Evolutionary conservation across 1,139 yeast genomes (phyloP).

Genomic region (Candida smagusa): DNA sequence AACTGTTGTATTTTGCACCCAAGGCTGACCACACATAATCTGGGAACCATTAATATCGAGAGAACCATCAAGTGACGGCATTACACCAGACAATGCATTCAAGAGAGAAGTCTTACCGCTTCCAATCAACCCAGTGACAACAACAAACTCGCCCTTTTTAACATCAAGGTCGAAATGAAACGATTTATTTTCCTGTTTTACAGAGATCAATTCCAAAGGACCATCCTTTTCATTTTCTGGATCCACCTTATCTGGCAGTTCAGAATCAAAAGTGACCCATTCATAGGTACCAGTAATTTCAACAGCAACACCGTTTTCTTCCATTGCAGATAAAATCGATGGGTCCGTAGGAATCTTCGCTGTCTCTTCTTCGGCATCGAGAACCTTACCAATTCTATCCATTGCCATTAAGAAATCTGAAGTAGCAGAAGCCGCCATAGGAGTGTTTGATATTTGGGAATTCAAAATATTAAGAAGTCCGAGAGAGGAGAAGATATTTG

Average conservation of each 20-base stretch:
- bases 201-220: slow-evolving; percentile 1
- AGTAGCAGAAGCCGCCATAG: slow-evolving; percentile 65
- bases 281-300: slow-evolving; percentile 43
- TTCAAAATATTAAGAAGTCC: slow-evolving; percentile 65
- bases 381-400: slow-evolving; percentile 53
- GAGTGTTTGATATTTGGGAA: slow-evolving; percentile 56
- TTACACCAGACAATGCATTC: slow-evolving; percentile 58
- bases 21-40: slow-evolving; percentile 54
- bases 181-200: slow-evolving; percentile 10
- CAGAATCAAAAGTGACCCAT: slow-evolving; percentile 62
- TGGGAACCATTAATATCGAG: slow-evolving; percentile 44
- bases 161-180: slow-evolving; percentile 40
- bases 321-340: slow-evolving; percentile 14
- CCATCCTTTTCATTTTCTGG: slow-evolving; percentile 10
- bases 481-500: slow-evolving; percentile 72
- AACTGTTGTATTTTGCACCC: slow-evolving; percentile 85
- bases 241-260: no score
- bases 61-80: slow-evolving; percentile 49
- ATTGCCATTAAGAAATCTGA: slow-evolving; percentile 68
- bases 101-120: slow-evolving; percentile 68
- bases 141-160: slow-evolving; percentile 57
- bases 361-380: slow-evolving; percentile 23
- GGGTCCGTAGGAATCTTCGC: slow-evolving; percentile 14
- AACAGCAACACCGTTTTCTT: slow-evolving; percentile 12
- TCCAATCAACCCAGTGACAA: slow-evolving; percentile 68